Evolutionary conservation across 768 basidiomycete species (phyloP).

Genomic region (Lepiota venenata): DNA sequence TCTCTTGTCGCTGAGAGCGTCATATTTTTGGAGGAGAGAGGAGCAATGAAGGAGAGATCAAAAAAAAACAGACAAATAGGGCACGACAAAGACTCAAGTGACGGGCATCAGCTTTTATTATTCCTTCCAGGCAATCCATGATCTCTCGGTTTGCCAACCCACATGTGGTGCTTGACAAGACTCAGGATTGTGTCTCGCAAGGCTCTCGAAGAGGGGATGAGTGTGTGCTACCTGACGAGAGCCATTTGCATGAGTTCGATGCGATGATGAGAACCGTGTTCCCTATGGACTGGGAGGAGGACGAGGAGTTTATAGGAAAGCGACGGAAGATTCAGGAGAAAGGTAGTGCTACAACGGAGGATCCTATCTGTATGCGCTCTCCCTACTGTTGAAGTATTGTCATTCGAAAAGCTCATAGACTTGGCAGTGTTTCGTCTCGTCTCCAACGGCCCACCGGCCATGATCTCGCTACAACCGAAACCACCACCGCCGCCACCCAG

Average conservation of each 20-base stretch:
- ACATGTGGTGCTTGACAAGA: constrained; percentile 32
- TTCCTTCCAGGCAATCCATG: constrained; percentile 21
- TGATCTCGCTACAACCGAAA: constrained; percentile 40
- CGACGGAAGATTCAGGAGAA: constrained; percentile 10
- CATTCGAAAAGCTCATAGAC: constrained; percentile 4
- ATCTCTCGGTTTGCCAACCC: constrained; percentile 45
- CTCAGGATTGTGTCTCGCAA: constrained; percentile 34
- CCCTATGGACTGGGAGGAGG: not conserved
- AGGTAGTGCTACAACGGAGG: constrained; percentile 6
- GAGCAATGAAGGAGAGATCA: constrained; percentile 2
- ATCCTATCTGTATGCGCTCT: constrained; percentile 14
- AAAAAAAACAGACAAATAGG: constrained; percentile 7
- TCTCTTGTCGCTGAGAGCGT: constrained; percentile 13
- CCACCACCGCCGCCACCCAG: constrained; percentile 30
- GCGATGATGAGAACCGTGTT: not conserved
- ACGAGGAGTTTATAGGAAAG: constrained; percentile 1
- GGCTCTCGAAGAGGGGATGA: constrained; percentile 19
- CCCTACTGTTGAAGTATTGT: constrained; percentile 8
- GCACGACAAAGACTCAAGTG: constrained; percentile 5
- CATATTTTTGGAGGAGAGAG: constrained; percentile 11
- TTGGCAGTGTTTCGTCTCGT: constrained; percentile 46
- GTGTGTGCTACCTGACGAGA: constrained; percentile 10
- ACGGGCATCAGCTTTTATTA: constrained; percentile 9
- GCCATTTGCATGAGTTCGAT: constrained; percentile 14
- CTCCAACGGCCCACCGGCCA: constrained; percentile 35